These are phyloP conservation scores for Thielaviopsis euricoi DNA, from an alignment of 2,329 filamentous ascomycete genomes.

Conservation along the genomic window DNA sequence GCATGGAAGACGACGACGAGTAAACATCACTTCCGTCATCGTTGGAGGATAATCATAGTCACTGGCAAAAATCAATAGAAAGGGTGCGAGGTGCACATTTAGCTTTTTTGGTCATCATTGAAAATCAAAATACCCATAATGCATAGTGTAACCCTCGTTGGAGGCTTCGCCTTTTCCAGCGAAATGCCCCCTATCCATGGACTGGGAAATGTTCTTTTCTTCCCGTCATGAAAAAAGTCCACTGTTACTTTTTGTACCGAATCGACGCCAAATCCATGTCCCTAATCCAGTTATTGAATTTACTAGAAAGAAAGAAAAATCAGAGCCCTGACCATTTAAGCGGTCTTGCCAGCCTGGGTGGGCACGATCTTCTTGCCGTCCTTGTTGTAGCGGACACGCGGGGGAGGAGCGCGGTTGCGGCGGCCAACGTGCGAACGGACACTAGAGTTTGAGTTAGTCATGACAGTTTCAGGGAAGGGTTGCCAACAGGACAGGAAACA, in stretches of 20 bases:
- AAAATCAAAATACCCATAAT: constrained; percentile 7
- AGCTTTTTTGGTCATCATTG: constrained; percentile 8
- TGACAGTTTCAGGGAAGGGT: constrained; percentile 13
- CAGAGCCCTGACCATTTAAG: not conserved
- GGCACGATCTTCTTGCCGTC: constrained; percentile 99
- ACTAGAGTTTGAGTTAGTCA: constrained; percentile 40
- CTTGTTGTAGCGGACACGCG: constrained; percentile 99
- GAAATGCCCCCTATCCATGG: constrained; percentile 6
- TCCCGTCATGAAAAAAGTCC: constrained; percentile 6
- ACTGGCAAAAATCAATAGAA: not conserved
- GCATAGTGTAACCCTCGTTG: constrained; percentile 2
- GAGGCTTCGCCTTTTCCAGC: constrained; percentile 3
- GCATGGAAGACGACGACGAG: not conserved
- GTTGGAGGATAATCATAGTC: too few relatives aligned
- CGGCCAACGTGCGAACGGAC: constrained; percentile 93
- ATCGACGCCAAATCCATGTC: constrained; percentile 9
- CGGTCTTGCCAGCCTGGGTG: constrained; percentile 56
- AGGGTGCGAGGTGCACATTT: not conserved
- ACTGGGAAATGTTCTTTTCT: constrained; percentile 7
- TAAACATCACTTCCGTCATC: too few relatives aligned
- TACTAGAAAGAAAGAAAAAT: not conserved
- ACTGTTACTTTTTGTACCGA: constrained; percentile 10
- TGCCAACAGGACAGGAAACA: not conserved
- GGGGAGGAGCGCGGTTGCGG: constrained; percentile 96
- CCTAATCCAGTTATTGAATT: not conserved